Percentiles rank a stretch among this genome's conserved stretches.
phyloP scores from a whole-genome alignment of 768 basidiomycete species.

The Lentinula aciculospora region DNA sequence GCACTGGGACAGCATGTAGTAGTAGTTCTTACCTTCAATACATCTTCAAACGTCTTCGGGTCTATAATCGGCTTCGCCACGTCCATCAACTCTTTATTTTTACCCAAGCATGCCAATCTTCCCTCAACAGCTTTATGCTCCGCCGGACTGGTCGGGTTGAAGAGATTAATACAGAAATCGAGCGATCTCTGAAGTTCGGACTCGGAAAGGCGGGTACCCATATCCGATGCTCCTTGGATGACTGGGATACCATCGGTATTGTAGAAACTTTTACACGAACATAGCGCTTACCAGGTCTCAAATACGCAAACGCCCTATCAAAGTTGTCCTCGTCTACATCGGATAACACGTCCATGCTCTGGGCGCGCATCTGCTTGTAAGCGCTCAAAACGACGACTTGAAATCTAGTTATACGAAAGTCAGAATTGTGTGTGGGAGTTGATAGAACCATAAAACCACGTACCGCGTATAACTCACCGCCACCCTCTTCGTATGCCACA shows the following conservation, averaged over 20 bases:
- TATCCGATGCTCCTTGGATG: constrained; percentile 75
- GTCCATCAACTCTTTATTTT: constrained; percentile 41
- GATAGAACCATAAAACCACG: background rate
- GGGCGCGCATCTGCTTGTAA: constrained; percentile 66
- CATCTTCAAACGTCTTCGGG: constrained; percentile 33
- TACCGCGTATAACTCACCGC: constrained; percentile 56
- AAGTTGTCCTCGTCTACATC: constrained; percentile 69
- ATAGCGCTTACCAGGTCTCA: constrained; percentile 46
- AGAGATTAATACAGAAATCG: constrained; percentile 72
- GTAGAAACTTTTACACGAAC: background rate
- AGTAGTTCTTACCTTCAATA: constrained; percentile 19
- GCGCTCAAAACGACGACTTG: constrained; percentile 68
- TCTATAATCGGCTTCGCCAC: constrained; percentile 44
- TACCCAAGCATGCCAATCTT: constrained; percentile 5
- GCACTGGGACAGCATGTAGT: background rate
- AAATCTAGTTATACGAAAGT: constrained; percentile 33
- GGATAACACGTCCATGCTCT: constrained; percentile 46
- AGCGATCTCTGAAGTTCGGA: constrained; percentile 69
- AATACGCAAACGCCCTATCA: constrained; percentile 58
- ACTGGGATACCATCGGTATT: constrained; percentile 31
- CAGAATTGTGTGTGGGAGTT: background rate
- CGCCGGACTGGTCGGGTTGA: constrained; percentile 63
- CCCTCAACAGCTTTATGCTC: constrained; percentile 39
- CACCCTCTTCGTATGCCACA: constrained; percentile 53
- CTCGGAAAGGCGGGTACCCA: constrained; percentile 68